phyloP scores from a whole-genome alignment of 1,284 basidiomycete species.

The Cutaneotrichosporon cutaneum region DNA sequence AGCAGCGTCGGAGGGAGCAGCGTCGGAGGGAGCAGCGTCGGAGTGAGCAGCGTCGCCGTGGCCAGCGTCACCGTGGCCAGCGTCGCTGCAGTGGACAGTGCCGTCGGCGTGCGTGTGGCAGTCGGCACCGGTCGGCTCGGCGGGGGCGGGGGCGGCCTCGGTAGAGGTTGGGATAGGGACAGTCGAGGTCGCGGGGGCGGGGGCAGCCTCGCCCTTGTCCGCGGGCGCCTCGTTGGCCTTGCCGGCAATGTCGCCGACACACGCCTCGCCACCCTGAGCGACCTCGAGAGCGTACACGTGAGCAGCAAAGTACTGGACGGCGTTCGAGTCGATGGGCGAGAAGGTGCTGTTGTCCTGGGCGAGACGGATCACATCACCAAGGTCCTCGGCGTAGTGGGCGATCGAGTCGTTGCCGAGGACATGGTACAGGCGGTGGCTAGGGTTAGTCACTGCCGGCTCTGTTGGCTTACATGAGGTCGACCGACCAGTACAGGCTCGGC shows the following conservation, averaged over 20 bases:
- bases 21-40: no score
- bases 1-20: no score
- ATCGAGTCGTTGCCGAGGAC: conserved; percentile 49
- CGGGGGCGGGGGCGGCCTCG: conserved; percentile 19
- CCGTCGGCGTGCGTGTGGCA: conserved; percentile 37
- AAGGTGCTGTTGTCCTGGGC: conserved; percentile 46
- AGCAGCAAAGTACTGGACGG: conserved; percentile 52
- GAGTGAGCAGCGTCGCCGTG: no score
- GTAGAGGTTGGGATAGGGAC: conserved; percentile 1
- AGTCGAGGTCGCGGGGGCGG: neutral
- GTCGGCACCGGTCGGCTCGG: conserved; percentile 23
- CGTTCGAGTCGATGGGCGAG: conserved; percentile 49
- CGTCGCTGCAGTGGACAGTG: conserved; percentile 16
- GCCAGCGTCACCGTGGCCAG: no score
- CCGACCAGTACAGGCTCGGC: conserved; percentile 46
- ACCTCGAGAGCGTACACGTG: conserved; percentile 50
- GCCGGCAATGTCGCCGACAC: conserved; percentile 35
- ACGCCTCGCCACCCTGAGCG: conserved; percentile 43
- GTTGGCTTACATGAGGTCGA: conserved; percentile 47
- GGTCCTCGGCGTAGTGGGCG: conserved; percentile 49
- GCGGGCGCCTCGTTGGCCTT: neutral
- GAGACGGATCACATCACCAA: conserved; percentile 44
- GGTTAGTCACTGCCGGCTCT: neutral
- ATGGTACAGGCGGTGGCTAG: conserved; percentile 51
- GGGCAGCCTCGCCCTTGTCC: neutral